These are phyloP conservation scores for Hydnomerulius pinastri DNA, from an alignment of 768 basidiomycete species.

Conservation along the genomic window DNA sequence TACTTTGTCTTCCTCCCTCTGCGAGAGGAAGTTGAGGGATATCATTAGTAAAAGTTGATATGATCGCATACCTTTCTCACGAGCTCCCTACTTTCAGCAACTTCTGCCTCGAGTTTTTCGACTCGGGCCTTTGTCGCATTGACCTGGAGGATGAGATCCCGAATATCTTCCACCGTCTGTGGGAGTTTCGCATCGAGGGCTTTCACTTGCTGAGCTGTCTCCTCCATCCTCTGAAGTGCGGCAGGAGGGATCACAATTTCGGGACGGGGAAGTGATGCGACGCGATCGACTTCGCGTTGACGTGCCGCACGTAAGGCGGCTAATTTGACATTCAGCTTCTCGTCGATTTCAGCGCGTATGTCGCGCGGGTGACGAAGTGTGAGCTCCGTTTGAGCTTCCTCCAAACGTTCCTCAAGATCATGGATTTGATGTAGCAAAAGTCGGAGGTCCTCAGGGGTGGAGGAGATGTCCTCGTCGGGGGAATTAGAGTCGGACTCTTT, in stretches of 20 bases:
- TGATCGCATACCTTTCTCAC: slow-evolving; percentile 19
- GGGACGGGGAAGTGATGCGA: slow-evolving; percentile 13
- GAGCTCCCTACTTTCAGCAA: slow-evolving; percentile 13
- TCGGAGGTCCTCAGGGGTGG: slow-evolving; percentile 2
- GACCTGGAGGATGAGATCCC: slow-evolving; percentile 24
- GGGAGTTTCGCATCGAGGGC: slow-evolving; percentile 27
- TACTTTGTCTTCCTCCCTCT: slow-evolving; percentile 17
- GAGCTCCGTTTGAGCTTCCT: slow-evolving; percentile 31
- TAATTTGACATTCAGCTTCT: slow-evolving; percentile 19
- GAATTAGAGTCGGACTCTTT: neutral
- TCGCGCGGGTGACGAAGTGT: slow-evolving; percentile 26
- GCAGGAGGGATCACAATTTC: slow-evolving; percentile 22
- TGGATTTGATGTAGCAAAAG: slow-evolving; percentile 18
- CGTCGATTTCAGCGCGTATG: slow-evolving; percentile 18
- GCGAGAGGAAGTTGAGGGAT: slow-evolving; percentile 10
- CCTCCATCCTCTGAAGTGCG: slow-evolving; percentile 20
- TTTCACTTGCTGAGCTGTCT: slow-evolving; percentile 11
- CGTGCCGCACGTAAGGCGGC: slow-evolving; percentile 22
- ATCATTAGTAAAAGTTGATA: neutral
- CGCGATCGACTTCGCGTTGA: slow-evolving; percentile 18
- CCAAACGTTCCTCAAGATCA: slow-evolving; percentile 30
- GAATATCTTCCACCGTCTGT: slow-evolving; percentile 26
- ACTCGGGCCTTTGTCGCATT: slow-evolving; percentile 22
- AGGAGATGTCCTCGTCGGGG: neutral
- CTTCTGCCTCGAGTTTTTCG: slow-evolving; percentile 23